Percentiles rank a stretch among this genome's conserved stretches.
Conservation (phyloP, 2,329 filamentous ascomycete genomes). For the Claviceps sp. region DNA sequence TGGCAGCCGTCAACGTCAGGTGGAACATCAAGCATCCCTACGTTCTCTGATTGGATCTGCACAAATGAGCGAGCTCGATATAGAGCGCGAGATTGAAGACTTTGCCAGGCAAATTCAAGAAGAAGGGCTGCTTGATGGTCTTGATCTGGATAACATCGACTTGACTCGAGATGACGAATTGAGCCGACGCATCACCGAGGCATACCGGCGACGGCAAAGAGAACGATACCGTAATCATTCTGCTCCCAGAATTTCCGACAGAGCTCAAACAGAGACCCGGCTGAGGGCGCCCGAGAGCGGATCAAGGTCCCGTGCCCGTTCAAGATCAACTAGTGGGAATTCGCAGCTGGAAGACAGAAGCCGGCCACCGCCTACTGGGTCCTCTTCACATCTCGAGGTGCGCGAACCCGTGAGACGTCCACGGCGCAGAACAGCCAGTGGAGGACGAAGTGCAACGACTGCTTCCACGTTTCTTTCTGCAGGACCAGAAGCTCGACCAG, state of each 20-base stretch:
- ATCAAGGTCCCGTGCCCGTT: constrained; percentile 27
- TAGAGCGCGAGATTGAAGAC: constrained; percentile 80
- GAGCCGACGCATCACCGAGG: constrained; percentile 79
- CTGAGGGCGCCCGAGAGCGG: constrained; percentile 15
- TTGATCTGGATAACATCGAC: constrained; percentile 80
- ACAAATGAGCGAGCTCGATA: constrained; percentile 61
- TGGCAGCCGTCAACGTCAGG: constrained; percentile 40
- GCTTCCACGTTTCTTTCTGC: constrained; percentile 29
- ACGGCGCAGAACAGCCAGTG: constrained; percentile 40
- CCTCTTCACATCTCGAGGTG: constrained; percentile 16
- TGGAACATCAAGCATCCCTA: constrained; percentile 84
- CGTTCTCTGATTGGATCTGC: constrained; percentile 72
- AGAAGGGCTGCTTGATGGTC: constrained; percentile 74
- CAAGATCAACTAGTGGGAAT: constrained; percentile 32
- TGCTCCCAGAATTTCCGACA: constrained; percentile 20
- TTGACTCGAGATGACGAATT: constrained; percentile 77
- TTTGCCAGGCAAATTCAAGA: constrained; percentile 82
- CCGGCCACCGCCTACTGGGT: constrained; percentile 30
- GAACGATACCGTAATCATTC: constrained; percentile 38
- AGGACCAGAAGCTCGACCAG: constrained; percentile 30
- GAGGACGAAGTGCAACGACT: constrained; percentile 40
- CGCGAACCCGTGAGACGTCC: constrained; percentile 17
- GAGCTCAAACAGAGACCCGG: constrained; percentile 13
- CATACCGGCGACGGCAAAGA: constrained; percentile 64
- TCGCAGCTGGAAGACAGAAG: constrained; percentile 33